phyloP scores from a whole-genome alignment of 352 stramenopile species.

The Aphanomyces stellatus region DNA sequence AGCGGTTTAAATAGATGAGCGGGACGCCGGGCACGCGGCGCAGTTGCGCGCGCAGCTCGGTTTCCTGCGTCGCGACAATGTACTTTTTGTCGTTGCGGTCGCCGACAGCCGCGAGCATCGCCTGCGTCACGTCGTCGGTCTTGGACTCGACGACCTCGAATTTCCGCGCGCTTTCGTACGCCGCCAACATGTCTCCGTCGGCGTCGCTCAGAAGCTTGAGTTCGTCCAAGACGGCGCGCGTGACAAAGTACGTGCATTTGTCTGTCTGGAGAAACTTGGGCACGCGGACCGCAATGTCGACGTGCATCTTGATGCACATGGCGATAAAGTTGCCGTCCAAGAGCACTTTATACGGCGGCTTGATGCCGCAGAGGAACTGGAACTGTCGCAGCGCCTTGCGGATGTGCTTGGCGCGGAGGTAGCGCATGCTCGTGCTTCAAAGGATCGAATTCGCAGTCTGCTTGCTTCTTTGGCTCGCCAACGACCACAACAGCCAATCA shows the following conservation, averaged over 20 bases:
- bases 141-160: slow-evolving; percentile 53
- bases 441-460: too few species aligned
- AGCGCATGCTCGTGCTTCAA: slow-evolving; percentile 44
- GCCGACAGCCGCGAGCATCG: slow-evolving; percentile 24
- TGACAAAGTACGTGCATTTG: slow-evolving; percentile 66
- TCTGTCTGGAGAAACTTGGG: slow-evolving; percentile 76
- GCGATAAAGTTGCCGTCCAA: slow-evolving; percentile 83
- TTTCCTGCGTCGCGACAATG: slow-evolving; percentile 76
- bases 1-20: slow-evolving; percentile 82
- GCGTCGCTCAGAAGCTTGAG: slow-evolving; percentile 56
- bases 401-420: slow-evolving; percentile 78
- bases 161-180: slow-evolving; percentile 54
- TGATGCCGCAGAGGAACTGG: slow-evolving; percentile 83
- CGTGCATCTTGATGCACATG: slow-evolving; percentile 84
- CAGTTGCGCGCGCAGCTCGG: slow-evolving; percentile 69
- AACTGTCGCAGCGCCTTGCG: slow-evolving; percentile 82
- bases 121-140: slow-evolving; percentile 21
- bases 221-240: slow-evolving; percentile 55
- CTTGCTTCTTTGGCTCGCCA: too few species aligned
- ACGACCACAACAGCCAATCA: too few species aligned
- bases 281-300: slow-evolving; percentile 65
- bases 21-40: slow-evolving; percentile 58
- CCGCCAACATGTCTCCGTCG: slow-evolving; percentile 33
- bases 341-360: slow-evolving; percentile 73
- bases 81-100: slow-evolving; percentile 77